Base-by-base conservation (phyloP, 345 rosid genomes). In the Luvunga scandens region DNA sequence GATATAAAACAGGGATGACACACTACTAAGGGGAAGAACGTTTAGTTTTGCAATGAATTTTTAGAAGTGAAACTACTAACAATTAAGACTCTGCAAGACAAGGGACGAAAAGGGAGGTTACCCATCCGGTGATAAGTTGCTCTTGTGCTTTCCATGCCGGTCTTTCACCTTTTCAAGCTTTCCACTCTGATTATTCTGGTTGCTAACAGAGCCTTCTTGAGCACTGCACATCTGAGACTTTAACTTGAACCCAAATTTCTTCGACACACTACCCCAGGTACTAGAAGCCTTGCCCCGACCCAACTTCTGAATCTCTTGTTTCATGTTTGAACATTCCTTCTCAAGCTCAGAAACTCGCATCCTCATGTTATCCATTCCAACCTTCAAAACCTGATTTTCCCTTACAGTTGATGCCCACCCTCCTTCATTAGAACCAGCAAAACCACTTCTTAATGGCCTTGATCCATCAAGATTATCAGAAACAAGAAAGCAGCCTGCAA, bases 171-270 rank as follows among this genome's bases (percentile, higher is more conserved):
- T 91, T 88, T 86, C 96, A 13, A 75, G 60, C 87, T 88, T 87
- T 75, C 81, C 88, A 74, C 78, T 85, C 69, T 80, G 85, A 12
- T 62, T 85, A 61, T 88, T 92, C 77, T 89, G 94, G 69, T 91
- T 91, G 69, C 90, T 84, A 55, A 93, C 94, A 7, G 97, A 93
- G 33, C 92, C 92, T 79, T 95, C 99, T 78, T 92, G 92, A 8
- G 96, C 98, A 78, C 99, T 95, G 78, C 98, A 95, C 97, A 95
- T 92, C 79, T 93, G 98, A 21, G 98, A 92, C 86, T 95, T 95
- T 42, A 92, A 66, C 88, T 85, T 93, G n/a, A 95, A 91, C 69
- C 98, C 97, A 0, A 95, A 84, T 83, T 86, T 95, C 92, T 88
- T 88, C 0, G 91, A 86, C 10, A 88, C 86, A 57, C 77, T 86